Percentiles rank a stretch among this genome's conserved stretches.
Conservation (phyloP, 805 yeast genomes). For the Yamadazyma phyllophila region DNA sequence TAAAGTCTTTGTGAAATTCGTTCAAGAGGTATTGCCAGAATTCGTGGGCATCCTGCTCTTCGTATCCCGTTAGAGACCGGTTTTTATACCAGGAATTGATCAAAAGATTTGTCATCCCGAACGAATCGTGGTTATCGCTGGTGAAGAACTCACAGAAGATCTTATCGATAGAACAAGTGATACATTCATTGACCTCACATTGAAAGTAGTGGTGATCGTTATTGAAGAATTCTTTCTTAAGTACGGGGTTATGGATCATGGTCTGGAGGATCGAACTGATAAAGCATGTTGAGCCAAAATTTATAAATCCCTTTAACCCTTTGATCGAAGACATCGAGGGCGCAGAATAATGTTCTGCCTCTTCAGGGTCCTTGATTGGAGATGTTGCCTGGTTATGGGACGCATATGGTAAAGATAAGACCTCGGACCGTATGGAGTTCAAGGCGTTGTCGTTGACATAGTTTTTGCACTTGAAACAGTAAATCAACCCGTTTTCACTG, state of each 20-base stretch:
- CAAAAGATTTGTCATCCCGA: constrained; percentile 77
- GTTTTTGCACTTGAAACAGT: constrained; percentile 77
- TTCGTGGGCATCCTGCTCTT: constrained; percentile 98
- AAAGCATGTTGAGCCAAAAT: constrained; percentile 96
- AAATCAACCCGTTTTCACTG: constrained; percentile 62
- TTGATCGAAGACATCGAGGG: constrained; percentile 58
- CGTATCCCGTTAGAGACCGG: constrained; percentile 85
- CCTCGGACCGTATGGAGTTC: constrained; percentile 47
- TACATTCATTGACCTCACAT: constrained; percentile 54
- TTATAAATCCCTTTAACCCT: constrained; percentile 87
- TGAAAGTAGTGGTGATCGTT: constrained; percentile 61
- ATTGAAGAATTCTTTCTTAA: constrained; percentile 72
- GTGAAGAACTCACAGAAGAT: constrained; percentile 76
- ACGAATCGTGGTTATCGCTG: constrained; percentile 58
- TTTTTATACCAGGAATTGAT: constrained; percentile 88
- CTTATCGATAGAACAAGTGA: constrained; percentile 82
- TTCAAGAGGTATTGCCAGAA: constrained; percentile 90
- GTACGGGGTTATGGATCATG: constrained; percentile 83
- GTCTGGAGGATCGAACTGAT: constrained; percentile 93
- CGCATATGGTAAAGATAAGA: constrained; percentile 4
- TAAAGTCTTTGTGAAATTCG: constrained; percentile 60
- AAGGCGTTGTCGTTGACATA: constrained; percentile 62
- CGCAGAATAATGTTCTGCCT: constrained; percentile 15
- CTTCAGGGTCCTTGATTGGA: neutral
- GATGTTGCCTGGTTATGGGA: neutral